Evolutionary conservation across 805 yeast genomes (phyloP).

Genomic region (Wickerhamiella azyma): DNA sequence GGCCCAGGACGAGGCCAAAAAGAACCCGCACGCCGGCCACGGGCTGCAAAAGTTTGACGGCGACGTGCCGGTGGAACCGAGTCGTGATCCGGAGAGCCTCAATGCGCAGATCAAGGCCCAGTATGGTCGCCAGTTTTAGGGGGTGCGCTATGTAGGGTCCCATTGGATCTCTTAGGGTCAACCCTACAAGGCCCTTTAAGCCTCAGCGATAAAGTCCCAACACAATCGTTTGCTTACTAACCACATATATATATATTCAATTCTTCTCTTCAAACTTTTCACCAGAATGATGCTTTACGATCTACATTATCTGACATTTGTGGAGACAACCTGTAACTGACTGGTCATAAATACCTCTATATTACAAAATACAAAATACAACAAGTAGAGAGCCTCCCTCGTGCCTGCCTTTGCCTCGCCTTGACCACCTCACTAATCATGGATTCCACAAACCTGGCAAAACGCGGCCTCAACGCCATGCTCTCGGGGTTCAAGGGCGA

Average conservation of each 20-base stretch:
- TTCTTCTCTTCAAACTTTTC: background rate
- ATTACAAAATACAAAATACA: background rate
- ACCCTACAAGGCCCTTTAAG: no score
- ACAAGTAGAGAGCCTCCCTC: background rate
- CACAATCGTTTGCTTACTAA: no score
- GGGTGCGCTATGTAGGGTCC: no score
- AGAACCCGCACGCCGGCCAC: conserved; percentile 4
- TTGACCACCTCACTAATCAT: background rate
- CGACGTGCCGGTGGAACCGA: conserved; percentile 41
- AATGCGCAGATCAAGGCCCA: conserved; percentile 24
- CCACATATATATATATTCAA: background rate
- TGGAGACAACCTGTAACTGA: conserved; percentile 10
- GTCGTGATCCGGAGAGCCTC: conserved; percentile 35
- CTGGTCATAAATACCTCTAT: conserved; percentile 1
- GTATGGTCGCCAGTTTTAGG: conserved; percentile 23
- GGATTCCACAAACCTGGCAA: conserved; percentile 17
- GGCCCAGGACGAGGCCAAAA: conserved; percentile 42
- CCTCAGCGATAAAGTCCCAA: background rate
- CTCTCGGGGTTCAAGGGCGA: conserved; percentile 31
- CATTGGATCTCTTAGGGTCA: no score
- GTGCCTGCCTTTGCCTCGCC: background rate
- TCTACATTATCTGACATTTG: conserved; percentile 21
- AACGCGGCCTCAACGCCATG: conserved; percentile 11
- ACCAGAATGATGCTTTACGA: conserved; percentile 15
- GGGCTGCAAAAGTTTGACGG: conserved; percentile 39